Evolutionary conservation across 805 yeast genomes (phyloP), one percentile per base, ranked within the genome.

Genomic region (Nakazawaea sp.): DNA sequence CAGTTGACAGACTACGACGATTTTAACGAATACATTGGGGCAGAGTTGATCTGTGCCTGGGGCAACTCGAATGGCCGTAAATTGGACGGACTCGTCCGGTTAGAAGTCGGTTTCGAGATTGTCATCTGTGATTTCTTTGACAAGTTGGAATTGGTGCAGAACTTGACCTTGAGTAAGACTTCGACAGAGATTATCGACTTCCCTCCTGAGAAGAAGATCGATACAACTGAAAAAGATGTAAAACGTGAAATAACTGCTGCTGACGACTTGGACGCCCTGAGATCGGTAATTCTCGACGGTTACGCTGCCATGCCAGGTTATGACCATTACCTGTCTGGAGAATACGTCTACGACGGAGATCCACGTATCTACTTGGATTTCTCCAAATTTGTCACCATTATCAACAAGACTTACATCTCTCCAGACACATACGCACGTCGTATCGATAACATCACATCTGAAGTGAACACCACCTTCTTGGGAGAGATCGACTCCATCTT

Each of bases 101-200:
- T 77, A 15, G 84, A 78, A 48, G 56, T 72, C 30, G 82, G 82
- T 0, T 78, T 65, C 50, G 85, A 78, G 50, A 62, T 77, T n/a
- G 62, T 78, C 10, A 38, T 78, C 10, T 78, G 85, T 55, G 75
- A 77, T 47, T 76, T 78, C 52, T 38, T 49, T n/a, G 66, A 62
- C n/a, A 66, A 70, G 39, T 31, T 74, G 5, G 64, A 64, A 40
- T 43, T 76, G 24, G 62, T 75, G 5, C 63, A 72, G 2, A 71
- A 68, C 46, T 56, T 66, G 3, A 58, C 73, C 0, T 42, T 72
- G 30, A 48, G 56, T 3, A 52, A 58, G 41, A 19, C 21, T 8
- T 55, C 56, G 2, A 59, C 64, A 11, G 62, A 62, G 5, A 40
- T 62, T 11, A 35, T 70, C 6, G 63, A 55, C 1, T 58, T 72